These are phyloP conservation scores for Senecio squalidus DNA, from an alignment of 140 eudicot genomes.

Conservation along the genomic window DNA sequence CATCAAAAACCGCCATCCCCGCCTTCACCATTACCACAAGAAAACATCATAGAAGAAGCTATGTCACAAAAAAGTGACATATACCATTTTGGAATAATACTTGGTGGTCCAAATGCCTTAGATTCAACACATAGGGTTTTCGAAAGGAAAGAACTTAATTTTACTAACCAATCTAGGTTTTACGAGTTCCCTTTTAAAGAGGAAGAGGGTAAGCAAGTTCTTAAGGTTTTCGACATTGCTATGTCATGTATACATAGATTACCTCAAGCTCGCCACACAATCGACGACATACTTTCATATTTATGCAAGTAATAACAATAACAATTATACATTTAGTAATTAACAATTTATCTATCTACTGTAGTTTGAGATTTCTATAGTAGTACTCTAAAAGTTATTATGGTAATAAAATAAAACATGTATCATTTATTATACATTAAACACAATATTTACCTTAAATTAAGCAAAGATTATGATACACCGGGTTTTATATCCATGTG, in stretches of 20 bases:
- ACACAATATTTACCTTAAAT: too few species aligned
- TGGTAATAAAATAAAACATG: too few species aligned
- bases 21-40: conserved; percentile 5
- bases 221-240: conserved; percentile 40
- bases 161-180: conserved; percentile 1
- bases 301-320: neutral
- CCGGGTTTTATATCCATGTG: too few species aligned
- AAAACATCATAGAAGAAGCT: neutral
- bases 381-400: too few species aligned
- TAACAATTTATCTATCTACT: neutral
- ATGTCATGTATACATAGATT: conserved; percentile 31
- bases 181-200: conserved; percentile 26
- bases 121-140: conserved; percentile 13
- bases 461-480: too few species aligned
- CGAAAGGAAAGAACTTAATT: conserved; percentile 14
- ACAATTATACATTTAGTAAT: neutral
- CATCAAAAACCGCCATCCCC: conserved; percentile 6
- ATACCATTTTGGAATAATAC: conserved; percentile 32
- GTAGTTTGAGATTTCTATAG: neutral
- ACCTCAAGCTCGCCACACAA: conserved; percentile 33
- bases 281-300: conserved; percentile 24
- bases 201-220: conserved; percentile 20
- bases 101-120: conserved; percentile 25
- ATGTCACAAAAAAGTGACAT: conserved; percentile 35
- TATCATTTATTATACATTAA: too few species aligned